Conservation (phyloP, 2,329 filamentous ascomycete genomes). For the Emmonsiellopsis sp. region DNA sequence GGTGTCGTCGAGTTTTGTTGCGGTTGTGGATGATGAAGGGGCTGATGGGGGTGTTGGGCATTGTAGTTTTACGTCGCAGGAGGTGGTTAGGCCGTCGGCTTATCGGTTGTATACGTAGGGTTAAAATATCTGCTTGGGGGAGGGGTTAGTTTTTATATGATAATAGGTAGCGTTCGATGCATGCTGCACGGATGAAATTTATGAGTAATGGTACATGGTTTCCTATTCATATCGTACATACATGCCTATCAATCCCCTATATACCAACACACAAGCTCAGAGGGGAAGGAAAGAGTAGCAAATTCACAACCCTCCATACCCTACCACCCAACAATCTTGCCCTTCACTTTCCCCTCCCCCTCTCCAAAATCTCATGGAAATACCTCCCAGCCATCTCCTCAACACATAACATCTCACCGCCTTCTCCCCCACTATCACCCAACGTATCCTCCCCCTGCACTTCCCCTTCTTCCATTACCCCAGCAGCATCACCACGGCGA, state of each 20-base stretch:
- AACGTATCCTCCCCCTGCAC: background rate
- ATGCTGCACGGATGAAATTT: too few species aligned
- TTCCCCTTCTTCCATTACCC: background rate
- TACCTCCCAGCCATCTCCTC: conserved; percentile 10
- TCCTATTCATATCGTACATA: too few species aligned
- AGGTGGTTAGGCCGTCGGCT: conserved; percentile 9
- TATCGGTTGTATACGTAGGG: conserved; percentile 11
- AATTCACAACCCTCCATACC: background rate
- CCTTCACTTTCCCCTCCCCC: background rate
- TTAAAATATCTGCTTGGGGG: background rate
- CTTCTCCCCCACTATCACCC: too few species aligned
- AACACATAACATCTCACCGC: background rate
- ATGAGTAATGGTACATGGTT: too few species aligned
- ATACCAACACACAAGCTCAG: background rate
- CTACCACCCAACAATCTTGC: background rate
- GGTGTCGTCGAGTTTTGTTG: background rate
- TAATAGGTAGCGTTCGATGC: background rate
- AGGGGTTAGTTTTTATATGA: background rate
- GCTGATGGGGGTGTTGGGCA: conserved; percentile 6
- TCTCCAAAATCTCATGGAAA: conserved; percentile 5
- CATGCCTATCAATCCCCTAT: background rate
- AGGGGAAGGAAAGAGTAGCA: background rate
- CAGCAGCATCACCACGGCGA: background rate
- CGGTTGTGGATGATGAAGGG: conserved; percentile 3
- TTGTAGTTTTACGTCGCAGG: conserved; percentile 17